phyloP scores from a whole-genome alignment of 495 filamentous ascomycete genomes.

The Podospora pseudopauciseta region DNA sequence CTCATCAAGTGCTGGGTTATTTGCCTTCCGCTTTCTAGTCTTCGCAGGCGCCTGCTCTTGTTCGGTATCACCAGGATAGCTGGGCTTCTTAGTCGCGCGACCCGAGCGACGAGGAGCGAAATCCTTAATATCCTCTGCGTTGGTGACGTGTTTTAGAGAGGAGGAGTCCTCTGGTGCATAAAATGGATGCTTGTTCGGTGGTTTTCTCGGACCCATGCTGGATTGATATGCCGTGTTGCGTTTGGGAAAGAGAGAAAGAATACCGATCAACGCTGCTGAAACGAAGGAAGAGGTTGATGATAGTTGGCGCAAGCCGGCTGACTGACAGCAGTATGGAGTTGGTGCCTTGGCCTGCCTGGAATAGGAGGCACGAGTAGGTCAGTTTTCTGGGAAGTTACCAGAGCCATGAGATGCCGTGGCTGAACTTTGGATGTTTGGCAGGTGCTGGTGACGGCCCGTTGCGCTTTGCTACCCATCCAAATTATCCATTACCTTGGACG shows the following conservation, averaged over 20 bases:
- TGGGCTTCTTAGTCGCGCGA: constrained; percentile 31
- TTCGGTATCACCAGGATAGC: neutral
- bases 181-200: neutral
- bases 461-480: neutral
- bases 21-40: constrained; percentile 39
- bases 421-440: too few species aligned
- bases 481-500: neutral
- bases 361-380: neutral
- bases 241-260: neutral
- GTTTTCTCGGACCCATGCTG: neutral
- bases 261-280: neutral
- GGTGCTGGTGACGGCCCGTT: neutral
- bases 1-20: constrained; percentile 12
- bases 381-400: neutral
- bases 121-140: neutral
- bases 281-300: neutral
- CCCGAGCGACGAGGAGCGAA: constrained; percentile 32
- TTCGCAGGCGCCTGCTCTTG: constrained; percentile 28
- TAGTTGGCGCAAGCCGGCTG: neutral
- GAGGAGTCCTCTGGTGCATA: too few species aligned
- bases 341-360: neutral
- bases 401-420: neutral
- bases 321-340: neutral
- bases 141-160: neutral
- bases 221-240: neutral